Percentiles rank a stretch among this genome's conserved stretches.
These are phyloP conservation scores for Ruellia speciosa DNA, from an alignment of 305 asterid genomes.

Conservation along the genomic window DNA sequence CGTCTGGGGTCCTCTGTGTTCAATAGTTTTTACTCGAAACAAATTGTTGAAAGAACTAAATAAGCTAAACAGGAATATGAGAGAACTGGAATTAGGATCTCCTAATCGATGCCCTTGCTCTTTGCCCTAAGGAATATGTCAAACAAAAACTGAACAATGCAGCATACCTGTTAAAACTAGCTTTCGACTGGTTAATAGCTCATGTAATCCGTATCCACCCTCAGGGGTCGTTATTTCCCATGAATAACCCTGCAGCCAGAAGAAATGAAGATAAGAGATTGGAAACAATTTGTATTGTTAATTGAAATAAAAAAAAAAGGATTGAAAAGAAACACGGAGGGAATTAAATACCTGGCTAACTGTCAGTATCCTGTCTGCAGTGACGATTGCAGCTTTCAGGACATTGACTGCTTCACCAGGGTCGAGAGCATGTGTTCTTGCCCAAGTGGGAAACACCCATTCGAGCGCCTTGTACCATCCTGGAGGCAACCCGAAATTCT, in stretches of 20 bases:
- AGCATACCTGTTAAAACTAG: constrained; percentile 59
- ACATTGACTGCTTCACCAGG: constrained; percentile 94
- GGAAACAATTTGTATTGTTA: neutral
- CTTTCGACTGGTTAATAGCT: constrained; percentile 59
- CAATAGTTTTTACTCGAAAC: no score
- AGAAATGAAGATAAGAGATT: constrained; percentile 2
- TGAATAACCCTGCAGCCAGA: constrained; percentile 77
- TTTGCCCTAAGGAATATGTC: no score
- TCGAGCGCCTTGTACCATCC: constrained; percentile 91
- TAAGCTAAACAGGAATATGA: neutral
- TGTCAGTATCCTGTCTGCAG: constrained; percentile 85
- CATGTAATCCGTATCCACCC: constrained; percentile 85
- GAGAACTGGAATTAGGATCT: neutral
- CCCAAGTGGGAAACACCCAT: constrained; percentile 97
- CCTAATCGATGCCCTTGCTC: no score
- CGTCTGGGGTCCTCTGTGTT: neutral
- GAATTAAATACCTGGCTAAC: constrained; percentile 72
- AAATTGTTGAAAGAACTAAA: neutral
- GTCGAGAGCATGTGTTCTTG: constrained; percentile 89
- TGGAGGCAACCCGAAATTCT: constrained; percentile 67
- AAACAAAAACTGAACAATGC: neutral
- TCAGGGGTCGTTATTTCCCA: constrained; percentile 91
- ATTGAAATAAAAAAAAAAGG: neutral
- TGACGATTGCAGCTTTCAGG: constrained; percentile 79
- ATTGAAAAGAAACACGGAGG: neutral